Base-by-base conservation (phyloP, 2,329 filamentous ascomycete genomes). In the Venturia effusa region DNA sequence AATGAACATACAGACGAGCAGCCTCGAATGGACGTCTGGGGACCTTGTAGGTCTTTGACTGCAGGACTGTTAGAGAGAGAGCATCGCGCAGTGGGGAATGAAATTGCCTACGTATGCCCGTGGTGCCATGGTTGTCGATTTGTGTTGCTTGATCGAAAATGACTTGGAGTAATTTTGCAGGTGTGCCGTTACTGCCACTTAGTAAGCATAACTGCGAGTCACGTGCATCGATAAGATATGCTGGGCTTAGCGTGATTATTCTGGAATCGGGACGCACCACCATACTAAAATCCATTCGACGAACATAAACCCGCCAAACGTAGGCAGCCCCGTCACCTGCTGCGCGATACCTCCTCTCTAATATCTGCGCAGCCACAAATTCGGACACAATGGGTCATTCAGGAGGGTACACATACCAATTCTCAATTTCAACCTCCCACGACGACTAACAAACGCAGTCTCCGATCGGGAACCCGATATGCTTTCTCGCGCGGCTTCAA, bases 41-140 rank as follows among this genome's bases (percentile, higher is more conserved):
- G 85, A 96, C 92, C 89, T 96, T 96, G 81, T 95, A 95, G 86
- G 94, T 99, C 91, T 99, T 99, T 79, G 89, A 95, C 85, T 97
- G 77, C 71, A 74, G 75, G 68, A 75, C 76, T 77, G 30, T 57
- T 57, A 34, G 51, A 13, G 5, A 45, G 43, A 30, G 6, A 32
- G 30, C 22, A 27, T 27, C 7, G 43, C 43, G 43, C 43, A 48
- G n/a, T 24, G 43, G n/a, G 24, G n/a, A 11, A 24, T 22, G 43
- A n/a, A n/a, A 48, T 48, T 48, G 43, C 43, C 43, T 48, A 48
- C 43, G 43, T 48, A 51, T 51, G 45, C 45, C 45, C 45, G 45
- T 27, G 45, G 45, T 27, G 45, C 45, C 45, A 51, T 51, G 45
- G 27, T 51, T 51, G 45, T 51, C 45, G 45, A 51, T 51, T n/a